Conservation (phyloP, 345 rosid genomes). For the Moringa oleifera region DNA sequence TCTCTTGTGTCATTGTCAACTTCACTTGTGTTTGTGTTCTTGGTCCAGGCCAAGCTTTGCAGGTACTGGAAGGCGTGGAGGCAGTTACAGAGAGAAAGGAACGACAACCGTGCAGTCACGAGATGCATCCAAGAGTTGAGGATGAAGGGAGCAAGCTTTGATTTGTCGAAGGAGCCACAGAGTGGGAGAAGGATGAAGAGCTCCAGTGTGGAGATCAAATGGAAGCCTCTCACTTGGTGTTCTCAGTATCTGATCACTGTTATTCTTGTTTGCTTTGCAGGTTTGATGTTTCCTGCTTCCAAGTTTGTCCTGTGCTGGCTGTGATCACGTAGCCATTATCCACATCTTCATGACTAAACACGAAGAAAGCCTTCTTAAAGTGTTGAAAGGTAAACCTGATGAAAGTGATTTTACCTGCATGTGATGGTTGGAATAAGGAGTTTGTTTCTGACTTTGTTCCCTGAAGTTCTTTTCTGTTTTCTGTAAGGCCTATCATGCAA, state of each 20-base stretch:
- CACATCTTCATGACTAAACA: not conserved
- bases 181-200: slow-evolving; percentile 85
- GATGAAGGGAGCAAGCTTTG: slow-evolving; percentile 88
- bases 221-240: slow-evolving; percentile 87
- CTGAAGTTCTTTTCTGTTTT: no score
- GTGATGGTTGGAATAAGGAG: no score
- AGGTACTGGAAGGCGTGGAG: slow-evolving; percentile 66
- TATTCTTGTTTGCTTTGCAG: slow-evolving; percentile 63
- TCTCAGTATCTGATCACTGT: slow-evolving; percentile 57
- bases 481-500: no score
- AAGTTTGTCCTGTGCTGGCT: slow-evolving; percentile 65
- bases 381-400: no score
- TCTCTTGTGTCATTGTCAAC: slow-evolving; percentile 43
- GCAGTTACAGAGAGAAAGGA: slow-evolving; percentile 70
- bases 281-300: slow-evolving; percentile 53
- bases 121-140: slow-evolving; percentile 82
- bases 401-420: no score
- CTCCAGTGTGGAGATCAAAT: slow-evolving; percentile 84
- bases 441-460: no score
- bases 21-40: slow-evolving; percentile 59
- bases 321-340: slow-evolving; percentile 11
- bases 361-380: not conserved
- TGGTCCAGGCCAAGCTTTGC: slow-evolving; percentile 68
- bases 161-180: slow-evolving; percentile 78
- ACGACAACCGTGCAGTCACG: slow-evolving; percentile 56